phyloP scores from a whole-genome alignment of 345 rosid species.

The Viola odorata region DNA sequence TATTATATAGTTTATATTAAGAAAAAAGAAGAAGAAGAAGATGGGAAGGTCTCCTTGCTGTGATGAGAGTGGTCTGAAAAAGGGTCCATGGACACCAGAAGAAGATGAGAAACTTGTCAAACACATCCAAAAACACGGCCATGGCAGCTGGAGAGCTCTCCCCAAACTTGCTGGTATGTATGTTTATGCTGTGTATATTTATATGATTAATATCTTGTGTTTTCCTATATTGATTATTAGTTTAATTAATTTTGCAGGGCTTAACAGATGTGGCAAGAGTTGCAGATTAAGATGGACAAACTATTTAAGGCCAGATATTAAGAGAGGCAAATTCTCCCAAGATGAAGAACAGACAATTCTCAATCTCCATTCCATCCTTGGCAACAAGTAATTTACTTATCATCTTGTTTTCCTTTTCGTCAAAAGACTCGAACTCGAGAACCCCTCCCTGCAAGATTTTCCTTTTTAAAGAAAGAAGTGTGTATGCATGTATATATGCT shows the following conservation, averaged over 20 bases:
- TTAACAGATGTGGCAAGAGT: slow-evolving; percentile 5
- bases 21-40: neutral
- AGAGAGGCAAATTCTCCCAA: slow-evolving; percentile 9
- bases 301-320: too few species aligned
- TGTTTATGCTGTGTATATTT: neutral
- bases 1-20: too few species aligned
- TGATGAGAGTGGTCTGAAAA: slow-evolving; percentile 26
- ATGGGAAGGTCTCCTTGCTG: slow-evolving; percentile 33
- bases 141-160: slow-evolving; percentile 33
- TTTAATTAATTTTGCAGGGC: slow-evolving; percentile 17
- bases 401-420: neutral
- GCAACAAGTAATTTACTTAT: slow-evolving; percentile 19
- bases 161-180: slow-evolving; percentile 23
- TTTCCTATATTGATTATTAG: neutral
- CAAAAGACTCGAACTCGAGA: too few species aligned
- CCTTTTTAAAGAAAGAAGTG: too few species aligned
- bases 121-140: slow-evolving; percentile 20
- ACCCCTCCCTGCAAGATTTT: too few species aligned
- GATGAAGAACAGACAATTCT: slow-evolving; percentile 28
- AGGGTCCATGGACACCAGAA: slow-evolving; percentile 33
- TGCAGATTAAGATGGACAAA: too few species aligned
- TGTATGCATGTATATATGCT: neutral
- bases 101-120: slow-evolving; percentile 27
- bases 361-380: slow-evolving; percentile 27
- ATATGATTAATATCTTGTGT: too few species aligned